phyloP scores from a whole-genome alignment of 2,329 filamentous ascomycete species.

The Fusarium caatingaense region DNA sequence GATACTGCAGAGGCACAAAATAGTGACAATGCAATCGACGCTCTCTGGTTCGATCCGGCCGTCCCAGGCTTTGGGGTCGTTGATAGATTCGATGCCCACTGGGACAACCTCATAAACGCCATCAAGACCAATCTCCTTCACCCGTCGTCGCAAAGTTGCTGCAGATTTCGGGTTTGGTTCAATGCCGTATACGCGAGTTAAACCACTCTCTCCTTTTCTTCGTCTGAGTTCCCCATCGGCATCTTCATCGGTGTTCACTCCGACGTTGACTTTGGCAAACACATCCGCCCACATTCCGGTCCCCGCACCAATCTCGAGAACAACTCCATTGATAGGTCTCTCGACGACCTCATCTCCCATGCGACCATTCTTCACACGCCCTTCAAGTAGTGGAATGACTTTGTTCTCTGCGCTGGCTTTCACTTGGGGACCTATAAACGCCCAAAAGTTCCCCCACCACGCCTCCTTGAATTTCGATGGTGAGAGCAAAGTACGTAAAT shows the following conservation, averaged over 20 bases:
- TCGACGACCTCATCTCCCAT: conserved; percentile 50
- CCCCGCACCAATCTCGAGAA: conserved; percentile 73
- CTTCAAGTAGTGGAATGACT: conserved; percentile 67
- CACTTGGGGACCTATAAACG: conserved; percentile 62
- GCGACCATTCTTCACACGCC: conserved; percentile 55
- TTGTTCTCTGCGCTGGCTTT: conserved; percentile 54
- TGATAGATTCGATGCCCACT: conserved; percentile 70
- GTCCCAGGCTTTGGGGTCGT: conserved; percentile 54
- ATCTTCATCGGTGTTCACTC: conserved; percentile 7
- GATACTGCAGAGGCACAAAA: conserved; percentile 73
- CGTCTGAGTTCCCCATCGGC: conserved; percentile 36
- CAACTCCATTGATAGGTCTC: conserved; percentile 60
- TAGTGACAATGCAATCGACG: conserved; percentile 69
- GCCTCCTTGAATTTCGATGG: conserved; percentile 56
- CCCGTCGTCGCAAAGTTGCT: conserved; percentile 57
- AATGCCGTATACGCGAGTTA: conserved; percentile 69
- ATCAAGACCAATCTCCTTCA: conserved; percentile 64
- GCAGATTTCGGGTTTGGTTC: conserved; percentile 71
- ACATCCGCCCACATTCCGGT: conserved; percentile 70
- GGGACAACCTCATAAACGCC: conserved; percentile 71
- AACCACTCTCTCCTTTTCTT: conserved; percentile 28
- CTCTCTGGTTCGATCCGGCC: conserved; percentile 62
- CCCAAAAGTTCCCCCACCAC: conserved; percentile 74
- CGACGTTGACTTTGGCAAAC: conserved; percentile 53
- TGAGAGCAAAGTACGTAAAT: conserved; percentile 55